Base-by-base conservation (phyloP, 805 yeast species). In the Metschnikowia gelsemii region DNA sequence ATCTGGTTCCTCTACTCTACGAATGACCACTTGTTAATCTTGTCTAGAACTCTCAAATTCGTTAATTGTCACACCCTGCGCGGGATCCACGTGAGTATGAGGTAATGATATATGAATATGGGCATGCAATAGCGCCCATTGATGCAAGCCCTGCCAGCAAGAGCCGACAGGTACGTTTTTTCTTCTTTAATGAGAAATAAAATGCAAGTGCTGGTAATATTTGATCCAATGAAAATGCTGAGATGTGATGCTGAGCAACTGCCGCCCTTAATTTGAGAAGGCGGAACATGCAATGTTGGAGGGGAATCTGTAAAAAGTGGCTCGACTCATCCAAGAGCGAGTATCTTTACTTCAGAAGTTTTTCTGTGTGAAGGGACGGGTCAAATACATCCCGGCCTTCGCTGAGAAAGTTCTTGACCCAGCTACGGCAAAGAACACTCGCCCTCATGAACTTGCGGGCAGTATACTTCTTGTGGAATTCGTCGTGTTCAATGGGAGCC, bases 401-500 rank as follows among this genome's bases (percentile, higher is more conserved):
- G 31, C 68, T 56, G 31, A 66, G 64, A 40, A 75, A 66, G 54
- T 79, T 76, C 58, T 82, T 79, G 18, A 90, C 93, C 93, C 93
- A 85, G 60, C 84, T 85, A 59, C 91, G 76, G 48, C 93, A 83
- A 43, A 84, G 71, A 14, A 84, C 77, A 43, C 88, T 80, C 20
- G 89, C 93, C 63, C 87, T 87, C 84, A 93, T 79, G 59, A 83
- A 89, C 61, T 86, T 84, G 59, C 88, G 80, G 23, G 93, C 79
- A 35, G 96, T 91, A 61, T 93, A 93, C 66, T 93, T 93, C 59
- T 85, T 87, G 71, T 88, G 89, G 58, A 91, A 88, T 61, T 88
- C 96, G 58, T 87, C 96, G 65, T 90, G 96, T 44, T 80, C 82
- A 38, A 89, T 86, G 8, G 96, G 96, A 33, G 83, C 75, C 31